Percentiles rank a stretch among this genome's conserved stretches.
Conservation (phyloP, 768 basidiomycete species). For the Pholiota molesta region DNA sequence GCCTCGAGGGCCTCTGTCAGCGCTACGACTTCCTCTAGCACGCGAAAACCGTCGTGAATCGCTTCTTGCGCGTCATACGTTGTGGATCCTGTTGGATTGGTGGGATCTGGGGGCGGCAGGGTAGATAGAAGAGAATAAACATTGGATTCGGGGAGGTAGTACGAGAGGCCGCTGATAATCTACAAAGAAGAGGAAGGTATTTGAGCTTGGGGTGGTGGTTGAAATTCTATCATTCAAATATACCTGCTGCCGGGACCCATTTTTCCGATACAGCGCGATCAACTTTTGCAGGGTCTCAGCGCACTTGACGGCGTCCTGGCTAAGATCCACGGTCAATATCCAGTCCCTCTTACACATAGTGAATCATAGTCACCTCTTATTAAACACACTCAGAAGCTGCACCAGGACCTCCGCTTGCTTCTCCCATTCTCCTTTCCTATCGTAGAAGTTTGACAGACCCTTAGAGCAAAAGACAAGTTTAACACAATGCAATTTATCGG, state of each 20-base stretch:
- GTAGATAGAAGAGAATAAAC: slow-evolving; percentile 61
- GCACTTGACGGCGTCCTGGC: slow-evolving; percentile 76
- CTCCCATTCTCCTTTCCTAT: slow-evolving; percentile 61
- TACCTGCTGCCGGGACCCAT: slow-evolving; percentile 66
- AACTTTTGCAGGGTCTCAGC: slow-evolving; percentile 83
- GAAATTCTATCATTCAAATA: neutral
- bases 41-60: slow-evolving; percentile 69
- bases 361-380: slow-evolving; percentile 52
- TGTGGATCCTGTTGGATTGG: slow-evolving; percentile 67
- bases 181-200: slow-evolving; percentile 28
- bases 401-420: slow-evolving; percentile 55
- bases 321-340: slow-evolving; percentile 28
- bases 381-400: slow-evolving; percentile 59
- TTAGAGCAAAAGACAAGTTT: slow-evolving; percentile 26
- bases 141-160: slow-evolving; percentile 76
- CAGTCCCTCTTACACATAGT: neutral
- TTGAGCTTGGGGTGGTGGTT: neutral
- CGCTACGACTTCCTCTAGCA: slow-evolving; percentile 71
- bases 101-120: slow-evolving; percentile 77
- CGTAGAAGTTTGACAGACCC: slow-evolving; percentile 78
- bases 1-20: slow-evolving; percentile 69
- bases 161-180: slow-evolving; percentile 67
- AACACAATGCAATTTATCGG: slow-evolving; percentile 8
- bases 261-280: slow-evolving; percentile 59
- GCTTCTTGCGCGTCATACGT: slow-evolving; percentile 60